Evolutionary conservation across 169 alveolate species (phyloP).

Genomic region (Cryptosporidium xiaoi): DNA sequence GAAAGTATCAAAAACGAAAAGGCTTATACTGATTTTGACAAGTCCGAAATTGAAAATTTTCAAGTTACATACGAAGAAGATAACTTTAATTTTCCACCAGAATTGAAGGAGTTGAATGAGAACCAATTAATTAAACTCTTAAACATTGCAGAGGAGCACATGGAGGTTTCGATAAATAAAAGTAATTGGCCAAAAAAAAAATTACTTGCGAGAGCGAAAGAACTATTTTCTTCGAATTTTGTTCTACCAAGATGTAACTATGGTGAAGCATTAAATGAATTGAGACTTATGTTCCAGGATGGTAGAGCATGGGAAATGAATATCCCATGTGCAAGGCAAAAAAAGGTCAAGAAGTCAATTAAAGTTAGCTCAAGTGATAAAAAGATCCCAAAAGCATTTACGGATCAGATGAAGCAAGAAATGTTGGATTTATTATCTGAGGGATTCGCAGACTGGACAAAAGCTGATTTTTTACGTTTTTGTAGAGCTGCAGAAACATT

Average conservation of each 20-base stretch:
- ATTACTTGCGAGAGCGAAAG: conserved; percentile 44
- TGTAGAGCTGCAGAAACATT: conserved; percentile 83
- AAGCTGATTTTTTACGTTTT: conserved; percentile 83
- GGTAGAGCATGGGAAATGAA: conserved; percentile 73
- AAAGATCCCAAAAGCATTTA: conserved; percentile 35
- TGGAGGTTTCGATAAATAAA: conserved; percentile 65
- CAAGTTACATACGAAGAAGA: conserved; percentile 18
- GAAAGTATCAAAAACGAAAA: conserved; percentile 36
- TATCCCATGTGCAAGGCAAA: conserved; percentile 83
- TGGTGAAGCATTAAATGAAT: conserved; percentile 42
- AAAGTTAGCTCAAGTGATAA: background rate
- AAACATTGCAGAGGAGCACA: conserved; percentile 70
- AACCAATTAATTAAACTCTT: conserved; percentile 20
- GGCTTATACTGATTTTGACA: background rate
- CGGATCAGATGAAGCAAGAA: conserved; percentile 36
- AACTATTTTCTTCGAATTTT: conserved; percentile 31
- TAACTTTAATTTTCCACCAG: conserved; percentile 63
- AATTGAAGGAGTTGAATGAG: conserved; percentile 54
- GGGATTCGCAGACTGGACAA: conserved; percentile 87
- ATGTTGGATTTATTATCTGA: conserved; percentile 77
- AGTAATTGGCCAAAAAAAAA: conserved; percentile 63
- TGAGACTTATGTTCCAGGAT: conserved; percentile 53
- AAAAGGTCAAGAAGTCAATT: conserved; percentile 76
- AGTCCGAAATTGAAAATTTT: background rate
- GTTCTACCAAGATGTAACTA: conserved; percentile 68